Percentiles rank a stretch among this genome's conserved stretches.
Evolutionary conservation across 2,329 filamentous ascomycete genomes (phyloP).

Genomic region (Monascus ruber): DNA sequence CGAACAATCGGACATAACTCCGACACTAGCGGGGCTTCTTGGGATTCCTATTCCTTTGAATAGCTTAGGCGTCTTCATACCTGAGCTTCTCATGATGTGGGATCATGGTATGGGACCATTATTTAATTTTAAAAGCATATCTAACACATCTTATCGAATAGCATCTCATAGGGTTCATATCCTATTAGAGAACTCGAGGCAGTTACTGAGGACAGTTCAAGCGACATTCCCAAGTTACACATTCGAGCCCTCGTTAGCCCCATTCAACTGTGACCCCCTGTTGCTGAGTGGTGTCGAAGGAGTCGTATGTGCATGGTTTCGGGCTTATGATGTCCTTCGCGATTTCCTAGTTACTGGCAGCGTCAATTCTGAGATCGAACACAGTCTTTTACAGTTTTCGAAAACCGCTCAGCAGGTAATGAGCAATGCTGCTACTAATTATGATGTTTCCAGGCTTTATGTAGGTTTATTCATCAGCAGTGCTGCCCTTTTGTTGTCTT

Average conservation of each 20-base stretch:
- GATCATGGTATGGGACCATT: conserved; percentile 39
- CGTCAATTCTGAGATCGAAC: conserved; percentile 11
- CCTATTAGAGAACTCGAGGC: conserved; percentile 64
- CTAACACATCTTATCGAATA: neutral
- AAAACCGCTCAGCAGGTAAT: conserved; percentile 64
- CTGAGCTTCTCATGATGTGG: conserved; percentile 71
- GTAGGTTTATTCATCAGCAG: conserved; percentile 26
- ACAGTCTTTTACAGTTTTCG: conserved; percentile 46
- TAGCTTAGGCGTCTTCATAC: conserved; percentile 76
- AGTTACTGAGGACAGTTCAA: conserved; percentile 66
- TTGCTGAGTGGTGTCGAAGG: conserved; percentile 35
- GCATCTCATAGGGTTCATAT: conserved; percentile 51
- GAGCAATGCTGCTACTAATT: conserved; percentile 86
- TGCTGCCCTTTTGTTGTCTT: conserved; percentile 32
- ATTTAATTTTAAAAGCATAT: conserved; percentile 5
- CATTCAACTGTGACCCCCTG: conserved; percentile 11
- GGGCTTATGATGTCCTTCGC: conserved; percentile 13
- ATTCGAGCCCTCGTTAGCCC: conserved; percentile 26
- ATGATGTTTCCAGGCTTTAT: conserved; percentile 51
- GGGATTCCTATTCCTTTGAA: conserved; percentile 84
- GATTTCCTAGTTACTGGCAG: conserved; percentile 2
- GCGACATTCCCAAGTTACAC: conserved; percentile 55
- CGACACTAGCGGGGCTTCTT: conserved; percentile 74
- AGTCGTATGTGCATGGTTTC: conserved; percentile 60
- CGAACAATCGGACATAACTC: conserved; percentile 91